These are phyloP conservation scores for Fraxinus sp. DNA, from an alignment of 305 asterid genomes.

Conservation along the genomic window DNA sequence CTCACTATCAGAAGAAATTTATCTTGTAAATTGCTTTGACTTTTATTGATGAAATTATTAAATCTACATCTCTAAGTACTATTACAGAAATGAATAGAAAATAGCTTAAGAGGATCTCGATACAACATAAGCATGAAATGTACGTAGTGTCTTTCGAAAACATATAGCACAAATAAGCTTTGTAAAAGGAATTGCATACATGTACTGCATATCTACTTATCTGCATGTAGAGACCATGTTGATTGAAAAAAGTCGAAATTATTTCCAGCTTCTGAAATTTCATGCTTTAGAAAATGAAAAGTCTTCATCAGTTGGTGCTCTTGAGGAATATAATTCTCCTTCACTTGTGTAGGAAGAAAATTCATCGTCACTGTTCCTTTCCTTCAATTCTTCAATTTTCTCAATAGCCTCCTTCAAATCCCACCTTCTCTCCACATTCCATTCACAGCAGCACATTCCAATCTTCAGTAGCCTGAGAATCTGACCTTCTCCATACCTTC, in stretches of 20 bases:
- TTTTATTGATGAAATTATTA: neutral
- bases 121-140: neutral
- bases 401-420: slow-evolving; percentile 51
- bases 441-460: slow-evolving; percentile 63
- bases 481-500: slow-evolving; percentile 37
- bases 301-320: slow-evolving; percentile 40
- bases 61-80: neutral
- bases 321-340: slow-evolving; percentile 41
- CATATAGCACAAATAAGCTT: slow-evolving; percentile 10
- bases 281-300: slow-evolving; percentile 34
- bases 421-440: slow-evolving; percentile 55
- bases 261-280: slow-evolving; percentile 10
- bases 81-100: neutral
- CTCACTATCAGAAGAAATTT: neutral
- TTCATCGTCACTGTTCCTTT: slow-evolving; percentile 36
- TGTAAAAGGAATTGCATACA: slow-evolving; percentile 13
- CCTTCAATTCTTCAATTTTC: slow-evolving; percentile 52
- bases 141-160: neutral
- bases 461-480: slow-evolving; percentile 57
- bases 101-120: neutral
- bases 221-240: neutral
- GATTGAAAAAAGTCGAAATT: neutral
- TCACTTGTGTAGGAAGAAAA: slow-evolving; percentile 43
- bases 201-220: slow-evolving; percentile 13
- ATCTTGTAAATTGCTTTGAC: neutral